Evolutionary conservation across 73 alveolate species (phyloP).

Genomic region (Breviolum minutum): DNA sequence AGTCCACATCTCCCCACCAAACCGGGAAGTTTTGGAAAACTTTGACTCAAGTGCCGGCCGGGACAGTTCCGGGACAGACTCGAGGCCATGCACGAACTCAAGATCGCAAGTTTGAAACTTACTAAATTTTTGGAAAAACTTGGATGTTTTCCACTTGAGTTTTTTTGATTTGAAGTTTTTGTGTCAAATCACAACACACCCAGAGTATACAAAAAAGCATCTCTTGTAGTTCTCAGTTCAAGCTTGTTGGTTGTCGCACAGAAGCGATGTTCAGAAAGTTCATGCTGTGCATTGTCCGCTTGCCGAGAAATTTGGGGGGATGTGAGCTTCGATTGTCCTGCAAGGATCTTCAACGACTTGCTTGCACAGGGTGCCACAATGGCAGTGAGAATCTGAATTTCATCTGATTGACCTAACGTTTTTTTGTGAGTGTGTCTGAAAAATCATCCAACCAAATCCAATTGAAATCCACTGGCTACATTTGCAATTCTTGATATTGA

Average conservation of each 20-base stretch:
- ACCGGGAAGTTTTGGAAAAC: not conserved
- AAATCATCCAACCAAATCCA: not conserved
- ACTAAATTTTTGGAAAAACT: not conserved
- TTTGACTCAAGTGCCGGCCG: not conserved
- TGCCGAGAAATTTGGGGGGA: no score
- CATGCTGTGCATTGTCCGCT: no score
- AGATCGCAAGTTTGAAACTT: constrained; percentile 52
- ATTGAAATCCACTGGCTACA: not conserved
- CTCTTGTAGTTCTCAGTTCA: no score
- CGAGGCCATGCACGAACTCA: constrained; percentile 73
- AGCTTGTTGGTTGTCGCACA: no score
- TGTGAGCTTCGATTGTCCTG: no score
- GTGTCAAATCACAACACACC: not conserved
- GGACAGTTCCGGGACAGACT: no score
- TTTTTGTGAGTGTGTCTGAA: not conserved
- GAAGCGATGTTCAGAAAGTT: no score
- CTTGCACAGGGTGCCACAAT: constrained; percentile 56
- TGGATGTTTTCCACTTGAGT: not conserved
- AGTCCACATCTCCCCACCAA: not conserved
- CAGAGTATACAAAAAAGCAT: no score
- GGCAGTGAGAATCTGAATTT: not conserved
- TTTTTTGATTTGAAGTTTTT: not conserved
- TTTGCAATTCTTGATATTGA: not conserved
- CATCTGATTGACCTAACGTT: not conserved
- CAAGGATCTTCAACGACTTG: constrained; percentile 16